Evolutionary conservation across 257 asterid species (phyloP), one percentile per base, ranked within the genome.

Genomic region (Solanum appendiculatum): DNA sequence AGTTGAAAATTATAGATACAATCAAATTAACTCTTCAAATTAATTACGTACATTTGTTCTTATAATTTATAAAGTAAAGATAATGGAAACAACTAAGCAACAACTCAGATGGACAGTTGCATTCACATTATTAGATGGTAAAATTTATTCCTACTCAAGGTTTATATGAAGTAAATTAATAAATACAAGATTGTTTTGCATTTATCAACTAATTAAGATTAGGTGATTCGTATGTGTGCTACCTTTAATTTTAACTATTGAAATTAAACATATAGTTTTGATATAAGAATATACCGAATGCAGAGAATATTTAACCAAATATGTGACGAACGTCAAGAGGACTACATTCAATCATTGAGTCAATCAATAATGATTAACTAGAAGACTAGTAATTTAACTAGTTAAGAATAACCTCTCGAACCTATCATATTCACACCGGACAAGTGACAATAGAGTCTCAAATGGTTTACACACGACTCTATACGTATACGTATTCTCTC

Each of bases 381-480:
- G 6, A 27, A 29, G 37, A 13, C 5, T 6, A 27, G 6, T 6
- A 27, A 5, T 11, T 25, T 63, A 33, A 11, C 1, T 4, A n/a
- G 29, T 25, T 13, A 10, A 63, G 20, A 63, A 64, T 25, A 6
- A 68, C 2, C 20, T 66, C 2, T 66, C 21, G 5, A 66, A 66
- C 5, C 5, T 25, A 6, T 27, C 9, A 5, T 64, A 64, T 64
- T 64, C 5, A 12, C 5, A 64, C 0, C 34, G 4, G 3, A 12
- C 1, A n/a, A n/a, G n/a, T n/a, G n/a, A n/a, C n/a, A 27, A 27
- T 1, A 13, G 2, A 25, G 0, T 25, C 18, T 29, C 0, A 0
- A 25, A 5, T 21, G 0, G 6, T 6, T 25, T 27, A 27, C 18
- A 12, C 36, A 25, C 36, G 9, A 64, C 20, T 27, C 36, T 63